These are phyloP conservation scores for Hyaloperonospora arabidopsidis DNA, from an alignment of 352 stramenopile genomes.

Conservation along the genomic window DNA sequence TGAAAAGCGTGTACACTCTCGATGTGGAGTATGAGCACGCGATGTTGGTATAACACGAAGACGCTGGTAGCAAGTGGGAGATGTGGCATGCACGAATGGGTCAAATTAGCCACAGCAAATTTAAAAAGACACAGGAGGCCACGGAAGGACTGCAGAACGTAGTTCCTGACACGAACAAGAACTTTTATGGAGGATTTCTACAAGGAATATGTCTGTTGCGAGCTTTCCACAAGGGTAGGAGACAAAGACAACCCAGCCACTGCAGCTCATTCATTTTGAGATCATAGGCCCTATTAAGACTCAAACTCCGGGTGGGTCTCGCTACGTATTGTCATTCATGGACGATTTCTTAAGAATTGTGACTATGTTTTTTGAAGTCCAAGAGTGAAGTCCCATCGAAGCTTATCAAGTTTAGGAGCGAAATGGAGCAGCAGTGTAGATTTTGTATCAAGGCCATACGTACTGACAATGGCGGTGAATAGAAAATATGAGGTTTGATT, in stretches of 20 bases:
- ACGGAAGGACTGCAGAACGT: not conserved
- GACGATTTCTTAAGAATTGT: not conserved
- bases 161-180: not conserved
- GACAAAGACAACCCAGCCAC: not conserved
- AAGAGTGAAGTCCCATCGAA: not conserved
- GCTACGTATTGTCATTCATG: not conserved
- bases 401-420: not conserved
- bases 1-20: not conserved
- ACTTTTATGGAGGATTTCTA: not conserved
- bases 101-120: not conserved
- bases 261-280: not conserved
- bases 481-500: too few relatives aligned
- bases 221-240: not conserved
- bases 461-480: too few relatives aligned
- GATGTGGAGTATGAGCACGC: not conserved
- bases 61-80: slow-evolving; percentile 1
- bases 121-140: not conserved
- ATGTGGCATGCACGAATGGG: not conserved
- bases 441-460: too few relatives aligned
- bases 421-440: not conserved
- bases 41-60: not conserved
- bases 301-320: not conserved
- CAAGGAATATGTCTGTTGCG: not conserved
- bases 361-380: not conserved
- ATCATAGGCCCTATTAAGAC: not conserved